phyloP scores from a whole-genome alignment of 495 filamentous ascomycete genomes.

The Aspergillus ostianus region DNA sequence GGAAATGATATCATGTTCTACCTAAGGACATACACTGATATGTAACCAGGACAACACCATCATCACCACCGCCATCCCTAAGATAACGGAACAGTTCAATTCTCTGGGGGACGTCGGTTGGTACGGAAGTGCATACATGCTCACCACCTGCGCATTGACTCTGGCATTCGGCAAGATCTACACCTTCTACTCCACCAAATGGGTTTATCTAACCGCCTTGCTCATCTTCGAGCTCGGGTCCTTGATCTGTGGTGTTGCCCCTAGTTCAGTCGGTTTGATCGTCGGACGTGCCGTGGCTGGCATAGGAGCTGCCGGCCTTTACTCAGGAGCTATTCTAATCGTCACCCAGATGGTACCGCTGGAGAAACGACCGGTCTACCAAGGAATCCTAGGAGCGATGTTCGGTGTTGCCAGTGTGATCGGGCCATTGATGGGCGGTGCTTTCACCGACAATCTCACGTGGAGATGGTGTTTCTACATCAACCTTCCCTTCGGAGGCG shows the following conservation, averaged over 20 bases:
- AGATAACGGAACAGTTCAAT: constrained; percentile 77
- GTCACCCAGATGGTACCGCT: constrained; percentile 74
- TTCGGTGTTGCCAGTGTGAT: constrained; percentile 77
- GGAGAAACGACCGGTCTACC: constrained; percentile 66
- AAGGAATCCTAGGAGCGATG: constrained; percentile 72
- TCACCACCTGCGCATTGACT: constrained; percentile 71
- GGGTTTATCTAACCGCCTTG: constrained; percentile 68
- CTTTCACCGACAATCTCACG: constrained; percentile 59
- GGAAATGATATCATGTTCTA: not conserved
- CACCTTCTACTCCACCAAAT: constrained; percentile 75
- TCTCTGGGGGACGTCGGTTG: constrained; percentile 76
- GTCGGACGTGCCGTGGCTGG: constrained; percentile 83
- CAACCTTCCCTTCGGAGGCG: constrained; percentile 65
- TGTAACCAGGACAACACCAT: constrained; percentile 64
- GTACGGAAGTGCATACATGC: constrained; percentile 70
- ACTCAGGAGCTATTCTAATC: constrained; percentile 79
- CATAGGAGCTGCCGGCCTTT: constrained; percentile 79
- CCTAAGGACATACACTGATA: not conserved
- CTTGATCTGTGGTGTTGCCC: constrained; percentile 76
- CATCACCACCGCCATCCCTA: constrained; percentile 80
- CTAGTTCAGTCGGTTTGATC: constrained; percentile 72
- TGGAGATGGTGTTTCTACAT: constrained; percentile 69
- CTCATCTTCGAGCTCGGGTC: constrained; percentile 82
- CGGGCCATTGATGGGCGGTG: constrained; percentile 63
- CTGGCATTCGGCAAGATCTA: constrained; percentile 77